These are phyloP conservation scores for Blastobotrys persicus DNA, from an alignment of 1,139 yeast species.

Conservation along the genomic window DNA sequence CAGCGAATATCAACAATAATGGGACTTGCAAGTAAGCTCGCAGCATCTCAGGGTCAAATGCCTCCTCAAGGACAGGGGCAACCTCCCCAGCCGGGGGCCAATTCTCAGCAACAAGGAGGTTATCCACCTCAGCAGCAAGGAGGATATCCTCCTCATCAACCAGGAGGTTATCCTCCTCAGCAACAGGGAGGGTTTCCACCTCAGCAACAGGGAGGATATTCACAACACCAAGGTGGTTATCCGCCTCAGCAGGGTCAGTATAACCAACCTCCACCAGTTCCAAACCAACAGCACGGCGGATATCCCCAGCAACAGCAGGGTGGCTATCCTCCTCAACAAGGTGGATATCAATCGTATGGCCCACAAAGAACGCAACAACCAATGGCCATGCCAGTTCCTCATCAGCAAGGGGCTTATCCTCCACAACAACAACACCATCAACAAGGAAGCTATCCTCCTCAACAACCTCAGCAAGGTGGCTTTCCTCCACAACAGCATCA, in stretches of 20 bases:
- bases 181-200: constrained; percentile 13
- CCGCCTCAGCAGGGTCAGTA: constrained; percentile 17
- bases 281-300: constrained; percentile 11
- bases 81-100: too few relatives aligned
- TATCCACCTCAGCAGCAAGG: constrained; percentile 17
- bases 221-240: constrained; percentile 13
- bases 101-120: constrained; percentile 8
- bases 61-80: not conserved
- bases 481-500: constrained; percentile 18
- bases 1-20: too few relatives aligned
- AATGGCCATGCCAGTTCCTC: constrained; percentile 6
- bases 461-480: constrained; percentile 15
- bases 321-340: constrained; percentile 15
- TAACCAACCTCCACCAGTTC: constrained; percentile 6
- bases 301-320: constrained; percentile 13
- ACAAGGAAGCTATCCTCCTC: constrained; percentile 13
- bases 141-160: constrained; percentile 14
- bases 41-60: constrained; percentile 7
- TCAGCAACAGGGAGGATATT: constrained; percentile 14
- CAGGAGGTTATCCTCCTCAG: constrained; percentile 14
- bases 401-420: constrained; percentile 13
- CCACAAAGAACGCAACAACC: not conserved
- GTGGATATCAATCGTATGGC: constrained; percentile 1
- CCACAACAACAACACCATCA: too few relatives aligned
- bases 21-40: constrained; percentile 8